phyloP scores from a whole-genome alignment of 345 rosid genomes.

The Stellera chamaejasme region DNA sequence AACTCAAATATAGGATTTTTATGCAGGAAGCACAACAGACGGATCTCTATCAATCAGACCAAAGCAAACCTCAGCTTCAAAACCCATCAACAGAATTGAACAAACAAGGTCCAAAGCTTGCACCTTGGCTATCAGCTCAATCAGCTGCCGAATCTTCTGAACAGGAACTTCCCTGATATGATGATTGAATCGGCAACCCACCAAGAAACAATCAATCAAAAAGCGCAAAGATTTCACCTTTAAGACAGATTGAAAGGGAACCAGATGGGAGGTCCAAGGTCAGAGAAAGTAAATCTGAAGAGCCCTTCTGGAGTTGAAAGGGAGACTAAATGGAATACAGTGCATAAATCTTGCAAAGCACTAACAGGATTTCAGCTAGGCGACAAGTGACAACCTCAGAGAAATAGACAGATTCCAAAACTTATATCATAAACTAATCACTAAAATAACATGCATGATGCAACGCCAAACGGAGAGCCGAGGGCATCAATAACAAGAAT shows the following conservation, averaged over 20 bases:
- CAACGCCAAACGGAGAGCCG: background rate
- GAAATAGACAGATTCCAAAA: slow-evolving; percentile 21
- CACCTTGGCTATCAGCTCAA: slow-evolving; percentile 21
- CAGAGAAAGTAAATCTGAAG: slow-evolving; percentile 12
- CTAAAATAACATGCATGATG: background rate
- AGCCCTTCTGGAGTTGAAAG: slow-evolving; percentile 1
- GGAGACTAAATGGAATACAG: slow-evolving; percentile 1
- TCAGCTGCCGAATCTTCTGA: no score
- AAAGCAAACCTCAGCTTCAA: background rate
- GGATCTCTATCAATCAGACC: background rate
- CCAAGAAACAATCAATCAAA: no score
- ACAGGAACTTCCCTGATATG: no score
- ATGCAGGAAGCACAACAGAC: no score
- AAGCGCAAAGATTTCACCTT: no score
- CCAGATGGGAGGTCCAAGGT: slow-evolving; percentile 1
- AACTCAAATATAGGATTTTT: background rate
- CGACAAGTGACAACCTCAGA: slow-evolving; percentile 15
- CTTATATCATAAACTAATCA: slow-evolving; percentile 2
- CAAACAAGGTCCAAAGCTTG: slow-evolving; percentile 13
- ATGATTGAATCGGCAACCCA: no score
- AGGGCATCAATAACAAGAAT: background rate
- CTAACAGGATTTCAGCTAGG: slow-evolving; percentile 18
- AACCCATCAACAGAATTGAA: slow-evolving; percentile 7
- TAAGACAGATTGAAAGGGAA: background rate
- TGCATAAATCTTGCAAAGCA: slow-evolving; percentile 16